Percentiles rank a stretch among this genome's conserved stretches.
phyloP scores from a whole-genome alignment of 176 grass and related monocot genomes.

The Aegilops umbellulata region DNA sequence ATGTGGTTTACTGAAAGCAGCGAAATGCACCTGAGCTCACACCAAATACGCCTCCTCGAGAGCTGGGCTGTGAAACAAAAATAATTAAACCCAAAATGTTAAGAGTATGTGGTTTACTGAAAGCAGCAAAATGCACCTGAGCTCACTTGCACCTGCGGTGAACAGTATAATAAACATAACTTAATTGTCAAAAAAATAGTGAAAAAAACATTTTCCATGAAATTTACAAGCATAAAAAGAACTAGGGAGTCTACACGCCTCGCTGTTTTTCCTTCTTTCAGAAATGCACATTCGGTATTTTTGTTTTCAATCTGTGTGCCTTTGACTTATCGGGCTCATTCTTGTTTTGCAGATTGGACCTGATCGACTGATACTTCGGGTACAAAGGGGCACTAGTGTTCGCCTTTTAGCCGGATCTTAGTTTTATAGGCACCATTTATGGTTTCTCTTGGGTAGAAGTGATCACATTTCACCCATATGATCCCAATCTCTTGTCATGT shows the following conservation, averaged over 20 bases:
- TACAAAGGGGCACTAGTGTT: background rate
- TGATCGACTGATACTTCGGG: background rate
- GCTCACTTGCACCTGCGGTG: background rate
- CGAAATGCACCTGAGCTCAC: background rate
- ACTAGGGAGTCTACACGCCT: background rate
- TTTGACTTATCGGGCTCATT: background rate
- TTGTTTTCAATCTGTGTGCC: background rate
- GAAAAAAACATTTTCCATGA: background rate
- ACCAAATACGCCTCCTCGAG: background rate
- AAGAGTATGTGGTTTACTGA: background rate
- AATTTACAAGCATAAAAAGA: background rate
- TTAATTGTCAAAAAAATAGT: background rate
- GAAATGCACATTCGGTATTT: background rate
- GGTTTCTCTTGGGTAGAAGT: background rate
- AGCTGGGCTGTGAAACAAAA: background rate
- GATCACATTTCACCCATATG: background rate
- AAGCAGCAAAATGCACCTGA: background rate
- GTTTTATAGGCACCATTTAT: background rate
- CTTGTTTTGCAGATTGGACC: conserved; percentile 15
- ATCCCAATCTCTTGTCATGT: background rate
- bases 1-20: background rate
- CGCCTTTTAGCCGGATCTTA: background rate
- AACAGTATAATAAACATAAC: background rate
- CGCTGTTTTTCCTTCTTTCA: background rate
- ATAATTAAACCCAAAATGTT: background rate